Conservation (phyloP, 441 rosid genomes). For the Pelargonium myrrhifolium region DNA sequence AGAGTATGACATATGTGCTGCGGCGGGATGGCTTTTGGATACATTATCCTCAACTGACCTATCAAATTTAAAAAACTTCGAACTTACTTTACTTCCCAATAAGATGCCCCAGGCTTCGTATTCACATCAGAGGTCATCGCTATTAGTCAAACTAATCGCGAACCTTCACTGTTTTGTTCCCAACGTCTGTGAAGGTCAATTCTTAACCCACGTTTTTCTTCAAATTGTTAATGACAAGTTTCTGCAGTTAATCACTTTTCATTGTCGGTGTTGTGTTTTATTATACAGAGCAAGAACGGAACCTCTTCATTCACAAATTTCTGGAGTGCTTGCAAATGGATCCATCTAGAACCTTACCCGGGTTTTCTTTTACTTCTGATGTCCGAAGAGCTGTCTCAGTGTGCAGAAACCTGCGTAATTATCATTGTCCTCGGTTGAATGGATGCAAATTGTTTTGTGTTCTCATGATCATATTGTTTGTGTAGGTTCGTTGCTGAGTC, state of each 20-base stretch:
- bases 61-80: slow-evolving; percentile 34
- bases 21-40: slow-evolving; percentile 75
- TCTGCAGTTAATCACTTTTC: slow-evolving; percentile 4
- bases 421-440: slow-evolving; percentile 13
- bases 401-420: slow-evolving; percentile 69
- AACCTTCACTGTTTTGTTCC: slow-evolving; percentile 96
- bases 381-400: slow-evolving; percentile 55
- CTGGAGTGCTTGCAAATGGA: slow-evolving; percentile 63
- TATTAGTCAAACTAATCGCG: slow-evolving; percentile 85
- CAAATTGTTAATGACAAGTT: slow-evolving; percentile 3
- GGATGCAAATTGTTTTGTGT: slow-evolving; percentile 15
- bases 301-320: slow-evolving; percentile 70
- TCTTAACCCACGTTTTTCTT: slow-evolving; percentile 12
- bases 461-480: slow-evolving; percentile 22
- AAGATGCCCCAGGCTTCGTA: slow-evolving; percentile 70
- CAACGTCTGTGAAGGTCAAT: slow-evolving; percentile 69
- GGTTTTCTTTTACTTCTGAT: slow-evolving; percentile 19
- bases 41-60: slow-evolving; percentile 33
- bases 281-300: slow-evolving; percentile 84
- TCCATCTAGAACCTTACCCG: slow-evolving; percentile 55
- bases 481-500: slow-evolving; percentile 84
- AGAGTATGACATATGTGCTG: slow-evolving; percentile 67
- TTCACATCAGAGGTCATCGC: slow-evolving; percentile 84
- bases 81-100: slow-evolving; percentile 39
- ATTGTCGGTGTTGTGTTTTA: slow-evolving; percentile 16